phyloP scores from a whole-genome alignment of 1,284 basidiomycete species.

The Fomitopsis palustris region DNA sequence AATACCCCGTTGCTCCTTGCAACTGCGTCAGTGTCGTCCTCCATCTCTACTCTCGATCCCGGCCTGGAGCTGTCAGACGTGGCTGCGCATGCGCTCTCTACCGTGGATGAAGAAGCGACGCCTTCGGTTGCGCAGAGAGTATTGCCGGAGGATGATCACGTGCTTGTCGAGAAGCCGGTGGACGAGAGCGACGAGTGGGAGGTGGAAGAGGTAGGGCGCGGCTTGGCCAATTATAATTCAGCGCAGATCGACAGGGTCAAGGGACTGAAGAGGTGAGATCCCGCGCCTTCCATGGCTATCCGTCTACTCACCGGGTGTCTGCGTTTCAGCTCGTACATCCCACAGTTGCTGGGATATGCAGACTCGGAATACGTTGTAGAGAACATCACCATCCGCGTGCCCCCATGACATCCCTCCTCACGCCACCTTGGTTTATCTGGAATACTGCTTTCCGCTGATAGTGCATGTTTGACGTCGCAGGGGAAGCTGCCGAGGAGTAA shows the following conservation, averaged over 20 bases:
- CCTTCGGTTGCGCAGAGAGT: constrained; percentile 20
- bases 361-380: constrained; percentile 98
- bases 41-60: constrained; percentile 37
- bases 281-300: not conserved
- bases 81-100: constrained; percentile 28
- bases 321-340: constrained; percentile 69
- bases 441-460: not conserved
- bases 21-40: constrained; percentile 32
- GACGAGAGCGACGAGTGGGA: constrained; percentile 60
- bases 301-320: not conserved
- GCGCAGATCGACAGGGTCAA: constrained; percentile 88
- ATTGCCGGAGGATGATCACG: constrained; percentile 29
- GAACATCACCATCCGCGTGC: constrained; percentile 71
- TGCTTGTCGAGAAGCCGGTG: constrained; percentile 24
- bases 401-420: constrained; percentile 20
- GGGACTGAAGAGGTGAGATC: constrained; percentile 78
- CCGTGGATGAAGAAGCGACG: constrained; percentile 30
- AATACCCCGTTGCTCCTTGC: constrained; percentile 37
- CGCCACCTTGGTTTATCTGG: not conserved
- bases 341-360: constrained; percentile 84
- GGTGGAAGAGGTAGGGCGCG: constrained; percentile 88
- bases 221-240: constrained; percentile 94
- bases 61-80: constrained; percentile 34
- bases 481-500: not conserved
- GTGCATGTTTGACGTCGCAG: not conserved